Evolutionary conservation across 306 rosid genomes (phyloP).

Genomic region (Neltuma alba): DNA sequence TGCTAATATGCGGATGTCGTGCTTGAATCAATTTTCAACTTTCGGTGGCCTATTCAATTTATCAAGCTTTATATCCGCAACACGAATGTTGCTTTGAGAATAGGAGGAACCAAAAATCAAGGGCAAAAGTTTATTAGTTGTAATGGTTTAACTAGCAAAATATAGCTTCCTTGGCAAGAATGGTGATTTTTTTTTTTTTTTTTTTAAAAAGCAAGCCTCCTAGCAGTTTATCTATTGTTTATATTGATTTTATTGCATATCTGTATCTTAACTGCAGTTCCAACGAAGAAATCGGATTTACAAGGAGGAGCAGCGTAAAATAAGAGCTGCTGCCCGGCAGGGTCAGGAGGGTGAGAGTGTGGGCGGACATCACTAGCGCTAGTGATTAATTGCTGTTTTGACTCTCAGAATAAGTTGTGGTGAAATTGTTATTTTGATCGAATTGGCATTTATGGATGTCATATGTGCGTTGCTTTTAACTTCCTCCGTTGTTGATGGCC

Average conservation of each 20-base stretch:
- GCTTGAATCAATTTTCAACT: background rate
- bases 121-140: background rate
- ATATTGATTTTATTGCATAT: constrained; percentile 29
- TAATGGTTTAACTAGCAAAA: constrained; percentile 13
- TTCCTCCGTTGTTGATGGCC: constrained; percentile 36
- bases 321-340: constrained; percentile 77
- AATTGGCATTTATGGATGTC: constrained; percentile 42
- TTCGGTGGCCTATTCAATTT: background rate
- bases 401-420: constrained; percentile 47
- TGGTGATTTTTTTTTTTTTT: too few species aligned
- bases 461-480: constrained; percentile 42
- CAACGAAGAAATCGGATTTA: constrained; percentile 90
- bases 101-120: background rate
- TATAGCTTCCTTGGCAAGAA: background rate
- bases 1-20: background rate
- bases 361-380: constrained; percentile 57
- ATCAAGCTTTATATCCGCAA: background rate
- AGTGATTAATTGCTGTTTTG: background rate
- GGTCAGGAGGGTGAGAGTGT: constrained; percentile 56
- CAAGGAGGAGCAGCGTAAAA: constrained; percentile 95
- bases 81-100: background rate
- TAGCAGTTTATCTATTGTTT: background rate
- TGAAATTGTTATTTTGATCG: constrained; percentile 40
- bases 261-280: constrained; percentile 49
- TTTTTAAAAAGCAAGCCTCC: background rate